Base-by-base conservation (phyloP, 257 asterid genomes). In the Scutellaria galericulata region DNA sequence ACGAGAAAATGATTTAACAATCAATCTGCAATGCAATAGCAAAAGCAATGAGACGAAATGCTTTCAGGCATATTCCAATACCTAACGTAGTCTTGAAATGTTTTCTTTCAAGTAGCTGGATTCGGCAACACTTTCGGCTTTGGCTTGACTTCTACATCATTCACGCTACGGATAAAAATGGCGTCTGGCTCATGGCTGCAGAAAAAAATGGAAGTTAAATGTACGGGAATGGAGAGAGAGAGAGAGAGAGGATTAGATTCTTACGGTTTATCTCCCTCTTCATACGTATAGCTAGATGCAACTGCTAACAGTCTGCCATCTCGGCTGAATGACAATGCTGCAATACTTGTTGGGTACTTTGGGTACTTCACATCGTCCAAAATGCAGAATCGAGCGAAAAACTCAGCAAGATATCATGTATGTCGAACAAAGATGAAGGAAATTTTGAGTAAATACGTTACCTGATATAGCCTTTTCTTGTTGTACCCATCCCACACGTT, bases 401-500 rank as follows among this genome's bases (percentile, higher is more conserved):
- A 18, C 9, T 72, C 64, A 65, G 40, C 8, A 62, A 18, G 35
- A 46, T 3, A 54, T 41, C 54, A 84, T 6, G 18, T 65, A 7
- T 53, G 44, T 3, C 52, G 18, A 27, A n/a, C 14, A 20, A 39
- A 62, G 53, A 57, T 62, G 24, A n/a, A 70, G 4, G 64, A 27
- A 76, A 63, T 47, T 41, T 24, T 68, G 31, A 59, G 22, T 9
- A 40, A 41, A 31, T 73, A 31, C 68, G 22, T 79, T 81, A 91
- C 99, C 93, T 94, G 97, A 77, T 94, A 94, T 69, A 94, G 7
- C 77, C 98, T 85, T 93, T 91, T 94, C 82, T 94, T 94, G 77
- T 94, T 94, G 89, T 86, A 89, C 11, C 98, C 97, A 76, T 94
- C 98, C 98, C 98, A 94, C 63, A 94, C 90, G 51, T 94, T 94